Conservation (phyloP, 805 yeast genomes). For the Wickerhamiella brachini region DNA sequence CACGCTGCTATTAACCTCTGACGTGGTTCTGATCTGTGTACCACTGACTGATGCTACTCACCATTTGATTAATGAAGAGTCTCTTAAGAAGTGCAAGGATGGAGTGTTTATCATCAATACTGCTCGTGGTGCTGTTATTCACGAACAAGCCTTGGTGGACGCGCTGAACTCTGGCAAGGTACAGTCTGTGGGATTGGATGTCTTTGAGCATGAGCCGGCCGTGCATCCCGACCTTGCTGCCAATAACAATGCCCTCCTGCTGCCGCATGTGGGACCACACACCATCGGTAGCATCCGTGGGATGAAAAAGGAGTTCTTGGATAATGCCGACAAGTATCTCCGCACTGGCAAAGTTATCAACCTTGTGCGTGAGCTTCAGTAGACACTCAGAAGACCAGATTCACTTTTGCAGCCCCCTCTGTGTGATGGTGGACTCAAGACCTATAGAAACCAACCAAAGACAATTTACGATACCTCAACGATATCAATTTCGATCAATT, state of each 20-base stretch:
- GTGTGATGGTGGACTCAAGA: too few species aligned
- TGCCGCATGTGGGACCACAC: conserved; percentile 43
- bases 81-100: conserved; percentile 36
- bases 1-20: conserved; percentile 33
- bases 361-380: conserved; percentile 26
- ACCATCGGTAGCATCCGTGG: conserved; percentile 34
- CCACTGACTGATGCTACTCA: conserved; percentile 40
- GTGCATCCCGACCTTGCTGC: conserved; percentile 34
- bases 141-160: conserved; percentile 36
- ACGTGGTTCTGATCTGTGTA: conserved; percentile 35
- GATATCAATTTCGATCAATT: too few species aligned
- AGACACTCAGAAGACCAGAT: too few species aligned
- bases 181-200: conserved; percentile 42
- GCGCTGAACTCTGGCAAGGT: conserved; percentile 38
- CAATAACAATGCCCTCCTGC: conserved; percentile 35
- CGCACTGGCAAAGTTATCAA: conserved; percentile 54
- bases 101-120: conserved; percentile 43
- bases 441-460: too few species aligned
- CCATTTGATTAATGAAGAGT: conserved; percentile 34
- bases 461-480: too few species aligned
- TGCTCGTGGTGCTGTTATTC: conserved; percentile 48
- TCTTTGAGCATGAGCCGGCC: conserved; percentile 46
- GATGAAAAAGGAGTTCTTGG: conserved; percentile 71
- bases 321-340: conserved; percentile 47
- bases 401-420: too few species aligned